Evolutionary conservation across 345 rosid species (phyloP), one percentile per base, ranked within the genome.

Genomic region (Hibiscus syriacus): DNA sequence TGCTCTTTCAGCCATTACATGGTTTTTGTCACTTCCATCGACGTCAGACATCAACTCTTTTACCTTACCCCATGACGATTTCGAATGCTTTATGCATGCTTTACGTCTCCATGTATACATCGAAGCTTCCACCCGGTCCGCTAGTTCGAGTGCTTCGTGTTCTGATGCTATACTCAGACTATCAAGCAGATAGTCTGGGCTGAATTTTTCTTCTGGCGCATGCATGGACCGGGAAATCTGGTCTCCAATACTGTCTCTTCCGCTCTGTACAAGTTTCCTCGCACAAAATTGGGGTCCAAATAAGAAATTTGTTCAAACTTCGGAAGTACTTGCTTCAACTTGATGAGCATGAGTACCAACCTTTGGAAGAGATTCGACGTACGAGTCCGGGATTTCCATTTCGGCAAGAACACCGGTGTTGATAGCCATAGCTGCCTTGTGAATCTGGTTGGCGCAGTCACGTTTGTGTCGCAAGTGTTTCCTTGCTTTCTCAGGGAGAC

Each of bases 381-480:
- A 95, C 2, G 96, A 66, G 7, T 83, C 92, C 4, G 98, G 99
- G 43, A 95, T 89, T 64, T 88, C 92, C 89, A 92, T 92, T 76
- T 88, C 96, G 6, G 86, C 76, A 3, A 95, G 90, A 75, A 92
- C 81, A 50, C 80, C 83, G 61, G 86, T 80, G 53, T 94, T 94
- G 58, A 91, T 94, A 22, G 99, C 93, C 92, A 89, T 89, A 53
- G 98, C 92, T 10, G 99, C 98, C 80, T 94, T 89, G 79, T 91
- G 97, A 65, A 92, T 92, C 73, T 94, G 99, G 70, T 78, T 85
- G 19, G 93, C 82, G 10, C 89, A 82, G 67, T 88, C 88, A 1
- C 92, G 86, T 73, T 84, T 87, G 74, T 84, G 81, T 27, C 80
- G 70, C 77, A 88, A 78, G 30, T 82, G 83, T 64, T 88, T 90